Percentiles rank a stretch among this genome's conserved stretches.
Conservation (phyloP, 1,284 basidiomycete genomes). For the Ceratobasidium sp. region DNA sequence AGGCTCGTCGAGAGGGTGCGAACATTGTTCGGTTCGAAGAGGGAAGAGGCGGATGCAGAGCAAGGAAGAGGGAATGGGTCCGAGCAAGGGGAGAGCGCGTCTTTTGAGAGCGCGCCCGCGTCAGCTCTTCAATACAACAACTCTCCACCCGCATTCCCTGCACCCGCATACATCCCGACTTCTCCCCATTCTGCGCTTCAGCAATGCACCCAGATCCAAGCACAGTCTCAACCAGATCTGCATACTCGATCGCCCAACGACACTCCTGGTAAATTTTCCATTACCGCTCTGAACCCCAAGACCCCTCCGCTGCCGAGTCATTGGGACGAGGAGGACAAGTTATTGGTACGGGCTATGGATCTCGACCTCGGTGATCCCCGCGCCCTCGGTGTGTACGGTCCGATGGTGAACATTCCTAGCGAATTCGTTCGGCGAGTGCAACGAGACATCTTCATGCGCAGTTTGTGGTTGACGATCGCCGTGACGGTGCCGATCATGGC, state of each 20-base stretch:
- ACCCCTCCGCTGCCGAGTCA: background rate
- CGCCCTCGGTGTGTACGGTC: slow-evolving; percentile 24
- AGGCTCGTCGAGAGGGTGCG: background rate
- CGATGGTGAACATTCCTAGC: slow-evolving; percentile 21
- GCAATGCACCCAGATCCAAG: background rate
- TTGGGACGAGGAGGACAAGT: background rate
- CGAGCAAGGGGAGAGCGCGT: background rate
- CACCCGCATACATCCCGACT: slow-evolving; percentile 25
- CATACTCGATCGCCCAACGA: background rate
- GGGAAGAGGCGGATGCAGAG: background rate
- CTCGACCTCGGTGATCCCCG: slow-evolving; percentile 22
- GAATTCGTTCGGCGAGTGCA: slow-evolving; percentile 4
- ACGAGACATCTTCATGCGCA: slow-evolving; percentile 12
- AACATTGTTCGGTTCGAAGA: background rate
- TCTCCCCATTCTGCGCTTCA: background rate
- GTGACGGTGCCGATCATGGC: background rate
- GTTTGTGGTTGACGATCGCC: slow-evolving; percentile 5
- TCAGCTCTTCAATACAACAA: background rate
- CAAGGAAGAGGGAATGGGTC: background rate
- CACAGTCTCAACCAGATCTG: background rate
- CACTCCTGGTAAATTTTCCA: slow-evolving; percentile 1
- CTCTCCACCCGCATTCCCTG: background rate
- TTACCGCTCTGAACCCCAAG: slow-evolving; percentile 12
- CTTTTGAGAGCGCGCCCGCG: background rate
- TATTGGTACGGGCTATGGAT: background rate